Base-by-base conservation (phyloP, 192 early-diverging fungal genomes). In the Lobosporangium transversale region DNA sequence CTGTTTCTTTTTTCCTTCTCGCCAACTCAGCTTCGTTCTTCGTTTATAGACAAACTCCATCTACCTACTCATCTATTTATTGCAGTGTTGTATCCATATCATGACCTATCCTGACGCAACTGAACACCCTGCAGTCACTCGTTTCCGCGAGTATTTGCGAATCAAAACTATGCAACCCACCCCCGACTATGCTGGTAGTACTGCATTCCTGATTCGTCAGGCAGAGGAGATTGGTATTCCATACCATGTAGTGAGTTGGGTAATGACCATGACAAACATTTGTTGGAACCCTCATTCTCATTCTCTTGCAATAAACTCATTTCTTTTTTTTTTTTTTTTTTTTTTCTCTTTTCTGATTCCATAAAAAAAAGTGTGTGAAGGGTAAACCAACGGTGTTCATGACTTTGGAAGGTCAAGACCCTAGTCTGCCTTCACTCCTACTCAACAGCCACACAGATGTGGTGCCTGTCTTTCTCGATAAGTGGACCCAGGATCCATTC, bases 361-460 rank as follows among this genome's bases (percentile, higher is more conserved):
- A n/a, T n/a, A n/a, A n/a, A n/a, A n/a, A n/a, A n/a, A n/a, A 89
- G 81, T 84, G 71, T 58, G 89, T 88, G 10, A 79, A 84, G 8
- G 90, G 85, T 44, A 91, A 93, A 70, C 92, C 91, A 1, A 81
- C 90, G 4, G 89, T 92, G 33, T 81, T 96, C 29, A 68, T 94
- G 66, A 93, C 88, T 29, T 88, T 88, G 83, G 59, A 62, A 14
- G 93, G 94, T 12, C 75, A 57, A 2, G 70, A 89, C 31, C 88
- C 90, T 8, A 44, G 32, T 2, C 69, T 89, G 53, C 83, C 87
- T 49, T 75, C 86, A 36, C 64, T 96, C 20, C 74, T 94, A 35
- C 89, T 95, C 63, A 95, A 94, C 87, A 90, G 89, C 51, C 94
- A 96, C 81, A 91, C 89, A 10, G 94, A 96, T 73, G 94, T 96